phyloP scores from a whole-genome alignment of 495 filamentous ascomycete species.

The Lasiosphaeriaceae sp. region DNA sequence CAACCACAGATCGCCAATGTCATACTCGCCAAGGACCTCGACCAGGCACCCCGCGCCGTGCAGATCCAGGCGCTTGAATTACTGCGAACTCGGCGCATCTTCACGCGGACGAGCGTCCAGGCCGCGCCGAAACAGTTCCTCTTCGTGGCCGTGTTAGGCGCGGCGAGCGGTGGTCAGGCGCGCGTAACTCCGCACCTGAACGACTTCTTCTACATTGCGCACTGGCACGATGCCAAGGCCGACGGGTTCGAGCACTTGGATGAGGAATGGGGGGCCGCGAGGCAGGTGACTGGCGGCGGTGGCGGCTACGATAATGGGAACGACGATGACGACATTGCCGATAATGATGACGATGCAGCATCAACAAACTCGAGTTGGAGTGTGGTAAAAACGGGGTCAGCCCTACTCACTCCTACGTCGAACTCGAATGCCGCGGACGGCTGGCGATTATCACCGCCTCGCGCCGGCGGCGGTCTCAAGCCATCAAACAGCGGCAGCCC shows the following conservation, averaged over 20 bases:
- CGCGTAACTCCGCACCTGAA: slow-evolving; percentile 57
- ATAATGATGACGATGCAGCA: slow-evolving; percentile 24
- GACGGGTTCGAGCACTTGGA: slow-evolving; percentile 72
- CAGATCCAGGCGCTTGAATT: slow-evolving; percentile 89
- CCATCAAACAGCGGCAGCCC: neutral
- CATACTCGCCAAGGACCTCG: slow-evolving; percentile 75
- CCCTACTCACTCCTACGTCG: too few relatives aligned
- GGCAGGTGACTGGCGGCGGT: neutral
- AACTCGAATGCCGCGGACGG: too few relatives aligned
- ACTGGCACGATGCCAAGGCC: slow-evolving; percentile 72
- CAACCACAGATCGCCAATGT: slow-evolving; percentile 67
- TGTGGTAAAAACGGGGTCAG: slow-evolving; percentile 27
- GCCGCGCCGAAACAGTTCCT: slow-evolving; percentile 76
- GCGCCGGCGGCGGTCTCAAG: neutral
- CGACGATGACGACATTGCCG: slow-evolving; percentile 4
- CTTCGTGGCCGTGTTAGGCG: slow-evolving; percentile 66
- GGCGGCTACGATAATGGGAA: slow-evolving; percentile 5
- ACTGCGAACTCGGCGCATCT: slow-evolving; percentile 68
- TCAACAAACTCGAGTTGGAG: slow-evolving; percentile 29
- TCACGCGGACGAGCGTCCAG: slow-evolving; percentile 65
- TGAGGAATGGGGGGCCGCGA: slow-evolving; percentile 29
- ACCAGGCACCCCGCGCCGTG: slow-evolving; percentile 62
- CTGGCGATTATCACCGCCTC: neutral
- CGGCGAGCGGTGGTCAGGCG: slow-evolving; percentile 38
- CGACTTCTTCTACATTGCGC: slow-evolving; percentile 83